phyloP scores from a whole-genome alignment of 495 filamentous ascomycete genomes.

The Xylaria cubensis region DNA sequence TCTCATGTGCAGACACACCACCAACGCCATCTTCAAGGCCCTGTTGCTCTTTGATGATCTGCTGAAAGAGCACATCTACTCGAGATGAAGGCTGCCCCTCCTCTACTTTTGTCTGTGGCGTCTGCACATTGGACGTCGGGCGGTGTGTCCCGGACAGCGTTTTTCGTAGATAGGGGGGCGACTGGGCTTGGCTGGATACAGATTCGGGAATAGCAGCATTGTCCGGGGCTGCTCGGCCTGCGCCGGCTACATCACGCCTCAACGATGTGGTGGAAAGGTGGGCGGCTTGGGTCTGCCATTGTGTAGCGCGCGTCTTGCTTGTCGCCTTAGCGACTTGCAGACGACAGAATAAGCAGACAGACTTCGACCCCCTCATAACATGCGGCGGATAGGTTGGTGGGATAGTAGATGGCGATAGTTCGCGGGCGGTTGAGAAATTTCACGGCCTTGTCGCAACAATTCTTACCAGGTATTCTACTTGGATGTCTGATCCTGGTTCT shows the following conservation, averaged over 20 bases:
- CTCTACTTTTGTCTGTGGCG: background rate
- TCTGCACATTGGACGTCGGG: conserved; percentile 4
- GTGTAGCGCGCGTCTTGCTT: conserved; percentile 48
- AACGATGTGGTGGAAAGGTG: conserved; percentile 23
- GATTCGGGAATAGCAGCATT: background rate
- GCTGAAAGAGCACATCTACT: conserved; percentile 35
- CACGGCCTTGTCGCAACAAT: background rate
- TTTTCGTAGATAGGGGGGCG: background rate
- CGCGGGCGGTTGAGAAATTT: background rate
- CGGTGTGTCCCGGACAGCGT: background rate
- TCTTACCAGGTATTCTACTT: background rate
- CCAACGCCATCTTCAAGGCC: conserved; percentile 12
- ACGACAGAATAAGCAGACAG: conserved; percentile 39
- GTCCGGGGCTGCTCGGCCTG: background rate
- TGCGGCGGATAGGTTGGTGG: background rate
- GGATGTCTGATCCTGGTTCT: background rate
- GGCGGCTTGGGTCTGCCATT: conserved; percentile 46
- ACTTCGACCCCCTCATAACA: conserved; percentile 36
- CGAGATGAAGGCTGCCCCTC: conserved; percentile 16
- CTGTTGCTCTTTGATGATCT: conserved; percentile 36
- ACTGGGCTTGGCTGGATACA: background rate
- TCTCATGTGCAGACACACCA: background rate
- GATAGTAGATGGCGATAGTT: background rate
- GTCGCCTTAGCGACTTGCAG: conserved; percentile 32
- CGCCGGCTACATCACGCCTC: conserved; percentile 20